A percentile compares a stretch with the other conserved stretches of the same genome.
Conservation (phyloP, 495 filamentous ascomycete genomes). For the Podospora australis region DNA sequence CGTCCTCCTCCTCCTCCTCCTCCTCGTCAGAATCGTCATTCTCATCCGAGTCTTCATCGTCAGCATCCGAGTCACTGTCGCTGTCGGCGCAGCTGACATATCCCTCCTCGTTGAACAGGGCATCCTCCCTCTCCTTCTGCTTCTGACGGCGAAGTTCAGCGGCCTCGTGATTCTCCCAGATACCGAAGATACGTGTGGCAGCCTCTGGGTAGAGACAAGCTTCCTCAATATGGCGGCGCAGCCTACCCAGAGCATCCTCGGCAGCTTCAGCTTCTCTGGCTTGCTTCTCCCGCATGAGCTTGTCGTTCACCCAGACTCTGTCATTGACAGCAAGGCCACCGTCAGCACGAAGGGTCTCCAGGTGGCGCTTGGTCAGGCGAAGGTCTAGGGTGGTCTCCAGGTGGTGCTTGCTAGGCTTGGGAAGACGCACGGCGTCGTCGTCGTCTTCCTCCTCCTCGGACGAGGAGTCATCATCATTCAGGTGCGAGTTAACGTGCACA, state of each 20-base stretch:
- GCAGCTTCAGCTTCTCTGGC: conserved; percentile 6
- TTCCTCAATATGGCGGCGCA: conserved; percentile 15
- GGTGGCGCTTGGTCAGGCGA: conserved; percentile 13
- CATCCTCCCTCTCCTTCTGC: conserved; percentile 1
- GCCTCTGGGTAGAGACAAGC: conserved; percentile 8
- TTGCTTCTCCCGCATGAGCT: conserved; percentile 10
- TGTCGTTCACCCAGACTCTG: conserved; percentile 19
- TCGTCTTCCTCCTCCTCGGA: background rate
- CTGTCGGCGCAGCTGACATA: background rate
- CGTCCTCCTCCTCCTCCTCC: background rate
- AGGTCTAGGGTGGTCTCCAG: conserved; percentile 26
- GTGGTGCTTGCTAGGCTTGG: conserved; percentile 3
- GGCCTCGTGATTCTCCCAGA: conserved; percentile 19
- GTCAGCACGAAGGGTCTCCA: background rate
- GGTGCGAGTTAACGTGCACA: conserved; percentile 16
- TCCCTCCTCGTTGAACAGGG: conserved; percentile 8
- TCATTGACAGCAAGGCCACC: background rate
- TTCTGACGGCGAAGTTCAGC: conserved; percentile 13
- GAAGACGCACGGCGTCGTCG: background rate
- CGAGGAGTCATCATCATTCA: conserved; percentile 1
- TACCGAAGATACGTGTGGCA: no score
- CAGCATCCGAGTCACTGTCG: background rate
- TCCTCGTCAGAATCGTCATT: background rate
- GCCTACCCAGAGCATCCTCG: background rate
- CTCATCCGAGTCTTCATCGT: background rate